Base-by-base conservation (phyloP, 2,329 filamentous ascomycete species). In the Sphaerulina musiva region DNA sequence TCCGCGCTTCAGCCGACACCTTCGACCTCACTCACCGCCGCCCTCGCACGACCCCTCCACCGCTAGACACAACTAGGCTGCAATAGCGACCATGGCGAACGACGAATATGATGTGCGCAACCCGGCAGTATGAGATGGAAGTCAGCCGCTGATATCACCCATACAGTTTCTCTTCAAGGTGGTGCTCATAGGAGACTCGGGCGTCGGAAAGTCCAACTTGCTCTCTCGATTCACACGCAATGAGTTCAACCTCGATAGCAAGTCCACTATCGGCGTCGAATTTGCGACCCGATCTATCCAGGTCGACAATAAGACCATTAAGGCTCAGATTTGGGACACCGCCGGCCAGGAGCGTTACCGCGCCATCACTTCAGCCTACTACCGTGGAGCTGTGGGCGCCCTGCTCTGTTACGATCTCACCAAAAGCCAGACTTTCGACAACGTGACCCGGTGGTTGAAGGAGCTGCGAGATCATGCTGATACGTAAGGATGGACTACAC, bases 261-360 rank as follows among this genome's bases (percentile, higher is more conserved):
- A 98, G 84, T 97, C 93, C 61, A 98, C 93, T 67, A 98, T 98
- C 77, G 93, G 93, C 69, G 93, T 98, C 74, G 93, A 98, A 78
- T 98, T 98, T 73, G 93, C 95, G 68, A 98, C 93, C 66, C 86
- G 93, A 62, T 96, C 90, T 65, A 98, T 98, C 73, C 92, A 97
- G 77, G 93, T 98, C 69, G 93, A 98, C 76, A 87, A 88, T 71
- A 98, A 98, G 83, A 98, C 93, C 62, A 98, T 98, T 84, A 98
- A 98, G 82, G 93, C 93, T 67, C 93, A 98, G 80, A 98, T 98
- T 70, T 98, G 95, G 93, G 93, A 98, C 79, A 98, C 93, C 56
- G 93, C 93, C 64, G 93, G 93, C 65, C 93, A 98, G 79, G 93
- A 98, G 78, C 87, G 93, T 73, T 98, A 97, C 80, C 89, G 95